phyloP scores from a whole-genome alignment of 1,139 yeast genomes.

The Blastobotrys arbuscula region DNA sequence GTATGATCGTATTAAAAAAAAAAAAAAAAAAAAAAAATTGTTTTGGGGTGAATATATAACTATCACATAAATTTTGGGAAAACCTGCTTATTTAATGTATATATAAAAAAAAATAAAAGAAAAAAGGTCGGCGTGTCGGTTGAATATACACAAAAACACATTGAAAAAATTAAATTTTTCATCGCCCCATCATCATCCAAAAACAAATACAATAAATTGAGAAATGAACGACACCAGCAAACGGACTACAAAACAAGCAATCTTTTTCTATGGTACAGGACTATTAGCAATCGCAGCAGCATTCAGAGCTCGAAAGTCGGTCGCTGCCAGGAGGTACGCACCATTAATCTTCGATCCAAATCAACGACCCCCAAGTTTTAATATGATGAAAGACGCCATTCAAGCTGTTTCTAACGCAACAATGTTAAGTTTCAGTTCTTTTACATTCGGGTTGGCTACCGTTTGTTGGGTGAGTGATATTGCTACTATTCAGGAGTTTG shows the following conservation, averaged over 20 bases:
- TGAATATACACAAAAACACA: not conserved
- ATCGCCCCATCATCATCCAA: not conserved
- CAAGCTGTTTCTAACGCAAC: conserved; percentile 84
- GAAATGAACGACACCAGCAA: conserved; percentile 4
- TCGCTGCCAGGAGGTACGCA: conserved; percentile 63
- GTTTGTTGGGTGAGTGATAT: conserved; percentile 77
- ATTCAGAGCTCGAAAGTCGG: conserved; percentile 68
- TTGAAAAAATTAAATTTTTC: not conserved
- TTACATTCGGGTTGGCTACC: conserved; percentile 70
- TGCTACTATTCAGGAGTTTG: conserved; percentile 62
- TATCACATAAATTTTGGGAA: no score
- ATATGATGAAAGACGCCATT: conserved; percentile 77
- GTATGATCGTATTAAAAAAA: no score
- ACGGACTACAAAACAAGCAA: conserved; percentile 58
- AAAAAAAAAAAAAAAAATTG: not conserved
- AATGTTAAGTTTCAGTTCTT: conserved; percentile 62
- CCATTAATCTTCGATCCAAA: conserved; percentile 83
- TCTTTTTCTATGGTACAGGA: conserved; percentile 66
- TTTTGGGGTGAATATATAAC: not conserved
- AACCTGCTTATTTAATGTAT: no score
- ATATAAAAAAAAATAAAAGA: not conserved
- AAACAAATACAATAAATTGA: not conserved
- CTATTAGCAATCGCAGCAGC: conserved; percentile 66
- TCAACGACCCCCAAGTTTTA: conserved; percentile 78
- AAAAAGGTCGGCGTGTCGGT: not conserved